A percentile compares a stretch with the other conserved stretches of the same genome.
These are phyloP conservation scores for Phoma sp. DNA, from an alignment of 2,329 filamentous ascomycete genomes.

Conservation along the genomic window DNA sequence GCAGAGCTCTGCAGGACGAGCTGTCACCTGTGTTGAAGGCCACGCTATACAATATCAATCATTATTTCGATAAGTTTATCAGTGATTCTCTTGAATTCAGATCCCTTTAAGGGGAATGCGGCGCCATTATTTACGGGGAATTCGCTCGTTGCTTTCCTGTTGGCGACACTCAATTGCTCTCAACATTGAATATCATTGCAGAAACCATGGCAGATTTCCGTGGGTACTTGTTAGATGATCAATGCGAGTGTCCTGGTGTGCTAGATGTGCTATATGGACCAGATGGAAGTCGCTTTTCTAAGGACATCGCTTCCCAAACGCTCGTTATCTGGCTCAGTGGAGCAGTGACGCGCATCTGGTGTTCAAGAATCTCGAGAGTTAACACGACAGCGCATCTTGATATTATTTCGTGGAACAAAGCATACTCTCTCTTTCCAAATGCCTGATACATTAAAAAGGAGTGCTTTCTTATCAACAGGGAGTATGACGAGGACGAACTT, in stretches of 20 bases:
- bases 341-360: not conserved
- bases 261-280: too few species aligned
- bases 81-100: not conserved
- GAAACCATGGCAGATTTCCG: not conserved
- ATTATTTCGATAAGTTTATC: not conserved
- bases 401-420: not conserved
- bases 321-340: not conserved
- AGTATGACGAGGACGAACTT: not conserved
- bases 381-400: not conserved
- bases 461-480: not conserved
- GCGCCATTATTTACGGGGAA: not conserved
- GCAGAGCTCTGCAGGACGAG: too few species aligned
- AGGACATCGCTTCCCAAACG: not conserved
- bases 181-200: not conserved
- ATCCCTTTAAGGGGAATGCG: not conserved
- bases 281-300: too few species aligned
- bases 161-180: not conserved
- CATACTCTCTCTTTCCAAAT: not conserved
- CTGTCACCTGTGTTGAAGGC: not conserved
- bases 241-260: not conserved
- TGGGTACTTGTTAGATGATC: not conserved
- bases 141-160: not conserved
- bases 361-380: not conserved
- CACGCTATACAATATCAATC: not conserved
- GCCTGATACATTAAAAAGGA: not conserved